A percentile compares a stretch with the other conserved stretches of the same genome.
These are phyloP conservation scores for Suhomyces prunicola DNA, from an alignment of 805 yeast species.

Conservation along the genomic window DNA sequence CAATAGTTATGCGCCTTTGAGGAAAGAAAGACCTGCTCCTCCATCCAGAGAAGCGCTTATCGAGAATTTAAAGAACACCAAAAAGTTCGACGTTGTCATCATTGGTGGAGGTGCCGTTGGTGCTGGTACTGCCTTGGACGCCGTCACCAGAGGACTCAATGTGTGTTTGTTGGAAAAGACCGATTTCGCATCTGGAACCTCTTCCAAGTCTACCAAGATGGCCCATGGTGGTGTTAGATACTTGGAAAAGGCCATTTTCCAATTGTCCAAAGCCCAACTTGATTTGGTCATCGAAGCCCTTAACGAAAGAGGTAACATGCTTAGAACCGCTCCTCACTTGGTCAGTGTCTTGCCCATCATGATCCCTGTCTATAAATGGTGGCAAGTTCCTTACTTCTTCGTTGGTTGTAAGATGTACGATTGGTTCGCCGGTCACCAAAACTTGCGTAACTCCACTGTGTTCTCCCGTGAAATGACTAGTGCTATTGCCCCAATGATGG, in stretches of 20 bases:
- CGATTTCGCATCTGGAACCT: slow-evolving; percentile 91
- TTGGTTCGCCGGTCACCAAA: slow-evolving; percentile 85
- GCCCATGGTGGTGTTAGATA: slow-evolving; percentile 98
- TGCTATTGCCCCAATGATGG: slow-evolving; percentile 83
- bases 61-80: slow-evolving; percentile 36
- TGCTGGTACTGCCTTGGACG: slow-evolving; percentile 89
- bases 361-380: slow-evolving; percentile 94
- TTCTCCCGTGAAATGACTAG: slow-evolving; percentile 63
- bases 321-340: slow-evolving; percentile 90
- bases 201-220: slow-evolving; percentile 91
- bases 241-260: slow-evolving; percentile 91
- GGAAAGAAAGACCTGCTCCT: slow-evolving; percentile 45
- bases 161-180: slow-evolving; percentile 83
- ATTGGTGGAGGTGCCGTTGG: slow-evolving; percentile 98
- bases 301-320: slow-evolving; percentile 80
- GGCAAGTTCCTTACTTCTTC: slow-evolving; percentile 94
- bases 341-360: slow-evolving; percentile 83
- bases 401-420: slow-evolving; percentile 91
- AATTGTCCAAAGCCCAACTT: slow-evolving; percentile 84
- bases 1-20: slow-evolving; percentile 42
- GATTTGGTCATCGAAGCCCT: slow-evolving; percentile 86
- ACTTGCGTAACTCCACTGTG: slow-evolving; percentile 73
- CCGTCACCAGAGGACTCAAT: slow-evolving; percentile 83
- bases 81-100: slow-evolving; percentile 73
- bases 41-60: slow-evolving; percentile 57